Evolutionary conservation across 2,329 filamentous ascomycete species (phyloP).

Genomic region (Sporothrix sp.): DNA sequence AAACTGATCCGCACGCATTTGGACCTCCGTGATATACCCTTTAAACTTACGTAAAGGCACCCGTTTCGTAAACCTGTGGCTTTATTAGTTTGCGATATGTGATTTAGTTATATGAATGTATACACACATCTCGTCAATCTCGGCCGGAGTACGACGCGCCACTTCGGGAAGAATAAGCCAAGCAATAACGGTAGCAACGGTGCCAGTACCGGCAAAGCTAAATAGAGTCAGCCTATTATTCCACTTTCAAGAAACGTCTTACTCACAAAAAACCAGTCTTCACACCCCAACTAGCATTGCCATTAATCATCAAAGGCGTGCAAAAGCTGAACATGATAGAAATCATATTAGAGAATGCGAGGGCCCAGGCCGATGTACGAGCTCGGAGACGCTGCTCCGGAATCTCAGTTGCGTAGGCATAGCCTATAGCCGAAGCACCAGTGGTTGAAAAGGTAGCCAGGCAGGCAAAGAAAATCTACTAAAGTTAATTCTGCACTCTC

Average conservation of each 20-base stretch:
- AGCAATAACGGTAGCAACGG: conserved; percentile 24
- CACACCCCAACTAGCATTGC: conserved; percentile 29
- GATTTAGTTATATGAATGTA: neutral
- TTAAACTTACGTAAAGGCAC: conserved; percentile 13
- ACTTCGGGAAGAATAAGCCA: conserved; percentile 31
- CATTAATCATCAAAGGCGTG: conserved; percentile 36
- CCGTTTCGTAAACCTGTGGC: conserved; percentile 10
- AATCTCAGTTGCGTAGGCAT: conserved; percentile 33
- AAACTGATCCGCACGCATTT: conserved; percentile 37
- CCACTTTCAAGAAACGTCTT: neutral
- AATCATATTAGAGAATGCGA: conserved; percentile 31
- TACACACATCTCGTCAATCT: conserved; percentile 31
- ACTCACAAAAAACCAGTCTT: conserved; percentile 36
- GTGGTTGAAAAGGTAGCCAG: conserved; percentile 33
- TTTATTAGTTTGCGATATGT: neutral
- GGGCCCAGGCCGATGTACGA: conserved; percentile 28
- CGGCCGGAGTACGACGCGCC: conserved; percentile 26
- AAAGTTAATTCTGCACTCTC: neutral
- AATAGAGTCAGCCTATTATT: neutral
- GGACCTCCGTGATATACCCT: conserved; percentile 13
- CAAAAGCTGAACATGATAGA: conserved; percentile 36
- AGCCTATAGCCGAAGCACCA: conserved; percentile 33
- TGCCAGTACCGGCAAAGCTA: conserved; percentile 28
- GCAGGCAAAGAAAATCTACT: conserved; percentile 32
- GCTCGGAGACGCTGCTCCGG: conserved; percentile 32